Conservation (phyloP, 305 asterid genomes). For the Solanum hybrid region DNA sequence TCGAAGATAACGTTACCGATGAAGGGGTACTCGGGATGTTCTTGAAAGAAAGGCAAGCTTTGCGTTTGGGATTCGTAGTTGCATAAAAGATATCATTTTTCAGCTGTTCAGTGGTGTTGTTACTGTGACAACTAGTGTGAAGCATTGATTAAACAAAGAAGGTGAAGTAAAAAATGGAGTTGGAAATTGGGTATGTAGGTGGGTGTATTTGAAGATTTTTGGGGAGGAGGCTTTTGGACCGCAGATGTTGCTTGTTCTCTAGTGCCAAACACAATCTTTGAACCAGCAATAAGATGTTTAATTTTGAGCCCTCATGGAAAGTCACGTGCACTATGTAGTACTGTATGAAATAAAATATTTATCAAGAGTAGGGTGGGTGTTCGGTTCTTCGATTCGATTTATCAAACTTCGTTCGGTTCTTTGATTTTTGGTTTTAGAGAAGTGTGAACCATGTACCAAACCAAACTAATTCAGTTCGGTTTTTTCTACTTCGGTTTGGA, state of each 20-base stretch:
- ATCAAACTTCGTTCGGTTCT: background rate
- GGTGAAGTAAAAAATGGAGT: background rate
- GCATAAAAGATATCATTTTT: conserved; percentile 8
- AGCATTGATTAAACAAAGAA: background rate
- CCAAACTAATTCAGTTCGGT: no score
- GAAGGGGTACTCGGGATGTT: background rate
- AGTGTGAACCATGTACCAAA: background rate
- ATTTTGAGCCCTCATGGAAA: background rate
- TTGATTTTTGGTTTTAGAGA: background rate
- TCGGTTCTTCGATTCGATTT: no score
- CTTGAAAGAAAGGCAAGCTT: background rate
- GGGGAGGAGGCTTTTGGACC: conserved; percentile 6
- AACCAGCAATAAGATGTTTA: background rate
- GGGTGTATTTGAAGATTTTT: background rate
- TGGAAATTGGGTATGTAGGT: background rate
- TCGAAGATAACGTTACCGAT: conserved; percentile 1
- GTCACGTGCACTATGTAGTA: background rate
- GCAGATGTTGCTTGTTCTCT: background rate
- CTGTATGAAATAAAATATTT: background rate
- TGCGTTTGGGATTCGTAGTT: background rate
- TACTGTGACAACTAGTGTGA: background rate
- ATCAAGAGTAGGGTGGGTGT: background rate
- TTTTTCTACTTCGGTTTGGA: background rate
- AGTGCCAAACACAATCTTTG: background rate
- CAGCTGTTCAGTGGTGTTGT: background rate